Base-by-base conservation (phyloP, 768 basidiomycete species). In the Mycena rosella region DNA sequence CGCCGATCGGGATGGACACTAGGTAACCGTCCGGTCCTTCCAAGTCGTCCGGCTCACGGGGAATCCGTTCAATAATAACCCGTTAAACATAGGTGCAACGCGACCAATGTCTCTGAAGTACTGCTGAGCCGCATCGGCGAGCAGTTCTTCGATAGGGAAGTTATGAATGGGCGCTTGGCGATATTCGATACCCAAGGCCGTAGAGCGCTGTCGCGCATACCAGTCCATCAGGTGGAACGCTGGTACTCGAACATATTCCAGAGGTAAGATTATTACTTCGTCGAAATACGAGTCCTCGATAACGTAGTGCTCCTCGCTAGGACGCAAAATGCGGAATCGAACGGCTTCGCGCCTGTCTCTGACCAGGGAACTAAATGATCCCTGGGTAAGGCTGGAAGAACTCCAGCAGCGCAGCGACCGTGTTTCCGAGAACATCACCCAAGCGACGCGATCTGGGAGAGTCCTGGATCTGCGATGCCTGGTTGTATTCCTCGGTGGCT, bases 381-480 rank as follows among this genome's bases (percentile, higher is more conserved):
- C 2, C 62, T 3, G 53, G 62, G 15, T 55, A 63, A 13, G 53
- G 62, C 18, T 54, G 30, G 24, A 55, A 56, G 40, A 55, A 56
- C 8, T 55, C 30, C 6, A 63, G 29, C 9, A 56, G 14, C n/a
- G 53, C 52, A 2, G 53, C 32, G 14, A 63, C 29, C 0, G 52
- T 63, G 1, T 63, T 48, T 0, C 53, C 62, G 5, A 63, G 44
- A 5, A 63, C 22, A 9, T 63, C 62, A 1, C 62, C 62, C 0
- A 63, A 27, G 18, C 15, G 52, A 13, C 45, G 42, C 29, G 52
- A n/a, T 20, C 62, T 63, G 6, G 42, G n/a, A 20, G 20, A 3
- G 10, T 6, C n/a, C 13, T 29, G 8, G 10, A 7, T 7, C 38
- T 4, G 38, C 38, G 14, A 14, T 15, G 5, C 38, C 14, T 36